Base-by-base conservation (phyloP, 495 filamentous ascomycete species). In the Penicillium paradoxum region DNA sequence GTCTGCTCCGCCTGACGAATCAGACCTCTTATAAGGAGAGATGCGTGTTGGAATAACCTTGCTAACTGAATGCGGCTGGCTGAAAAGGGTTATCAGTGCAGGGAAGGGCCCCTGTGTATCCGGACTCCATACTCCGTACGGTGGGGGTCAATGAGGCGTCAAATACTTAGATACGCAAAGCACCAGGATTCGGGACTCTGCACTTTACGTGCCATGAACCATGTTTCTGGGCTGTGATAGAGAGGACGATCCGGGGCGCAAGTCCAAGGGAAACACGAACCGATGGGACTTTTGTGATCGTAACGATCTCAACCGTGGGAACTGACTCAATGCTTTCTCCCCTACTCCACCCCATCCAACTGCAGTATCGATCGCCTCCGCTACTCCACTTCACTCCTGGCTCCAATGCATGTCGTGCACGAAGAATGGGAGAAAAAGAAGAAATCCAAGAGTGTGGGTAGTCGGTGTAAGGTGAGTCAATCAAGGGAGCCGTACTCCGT, bases 351-450 rank as follows among this genome's bases (percentile, higher is more conserved):
- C 18, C 11, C 25, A 6, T 27, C 53, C 53, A 19, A 36, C 19
- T 54, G 36, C 13, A 53, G 60, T 51, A 64, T 42, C 1, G 60
- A 63, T 63, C 60, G 57, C 34, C 54, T 58, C 48, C 54, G 50
- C 41, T 47, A 49, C 60, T 53, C 58, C 54, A 59, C 51, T 51
- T 56, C 43, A n/a, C n/a, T n/a, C n/a, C n/a, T n/a, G n/a, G n/a
- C 57, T 48, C 10, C 33, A 19, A 38, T 49, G 34, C n/a, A 24
- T 24, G 19, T 45, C 15, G 13, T 46, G 27, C 44, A 32, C 13
- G 5, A n/a, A 33, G 15, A 30, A 29, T 2, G 36, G 25, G 32
- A 34, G n/a, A n/a, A n/a, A n/a, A n/a, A n/a, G n/a, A n/a, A n/a
- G n/a, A n/a, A n/a, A n/a, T n/a, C n/a, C n/a, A n/a, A n/a, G n/a